A percentile compares a stretch with the other conserved stretches of the same genome.
Evolutionary conservation across 2,329 filamentous ascomycete species (phyloP).

Genomic region (Coleophoma crateriformis): DNA sequence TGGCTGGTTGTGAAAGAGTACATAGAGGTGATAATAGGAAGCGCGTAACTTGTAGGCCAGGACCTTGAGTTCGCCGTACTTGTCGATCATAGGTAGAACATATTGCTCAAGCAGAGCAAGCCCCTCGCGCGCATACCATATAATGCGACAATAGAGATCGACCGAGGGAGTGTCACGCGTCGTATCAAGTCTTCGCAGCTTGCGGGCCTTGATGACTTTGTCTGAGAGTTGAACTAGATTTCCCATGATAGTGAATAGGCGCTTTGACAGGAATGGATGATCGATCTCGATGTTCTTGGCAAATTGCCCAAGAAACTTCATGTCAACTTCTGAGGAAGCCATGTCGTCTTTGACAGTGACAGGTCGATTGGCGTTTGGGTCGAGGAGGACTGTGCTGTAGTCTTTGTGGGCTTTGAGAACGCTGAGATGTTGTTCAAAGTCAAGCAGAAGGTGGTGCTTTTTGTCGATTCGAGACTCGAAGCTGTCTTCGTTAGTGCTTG

Average conservation of each 20-base stretch:
- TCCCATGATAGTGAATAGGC: slow-evolving; percentile 86
- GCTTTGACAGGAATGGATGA: slow-evolving; percentile 73
- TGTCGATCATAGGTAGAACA: slow-evolving; percentile 77
- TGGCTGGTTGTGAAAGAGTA: slow-evolving; percentile 90
- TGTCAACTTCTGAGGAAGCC: slow-evolving; percentile 95
- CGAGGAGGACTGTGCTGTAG: not conserved
- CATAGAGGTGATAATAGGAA: slow-evolving; percentile 95
- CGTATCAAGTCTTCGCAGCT: slow-evolving; percentile 74
- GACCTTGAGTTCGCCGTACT: slow-evolving; percentile 78
- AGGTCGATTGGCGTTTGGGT: not conserved
- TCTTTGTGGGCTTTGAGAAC: too few species aligned
- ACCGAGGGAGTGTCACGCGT: slow-evolving; percentile 74
- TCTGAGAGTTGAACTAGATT: slow-evolving; percentile 83
- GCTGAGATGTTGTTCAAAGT: too few species aligned
- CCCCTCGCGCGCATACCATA: slow-evolving; percentile 93
- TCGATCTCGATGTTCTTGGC: slow-evolving; percentile 73
- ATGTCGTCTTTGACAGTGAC: slow-evolving; percentile 40
- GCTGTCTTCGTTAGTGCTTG: not conserved
- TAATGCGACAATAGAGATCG: slow-evolving; percentile 82
- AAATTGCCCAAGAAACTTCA: slow-evolving; percentile 90
- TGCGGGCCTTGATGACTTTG: slow-evolving; percentile 77
- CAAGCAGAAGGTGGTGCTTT: not conserved
- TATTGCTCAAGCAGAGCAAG: slow-evolving; percentile 82
- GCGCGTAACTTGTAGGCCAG: slow-evolving; percentile 87
- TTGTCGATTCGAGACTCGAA: not conserved